Evolutionary conservation across 805 yeast genomes (phyloP).

Genomic region (Metschnikowia henanensis): DNA sequence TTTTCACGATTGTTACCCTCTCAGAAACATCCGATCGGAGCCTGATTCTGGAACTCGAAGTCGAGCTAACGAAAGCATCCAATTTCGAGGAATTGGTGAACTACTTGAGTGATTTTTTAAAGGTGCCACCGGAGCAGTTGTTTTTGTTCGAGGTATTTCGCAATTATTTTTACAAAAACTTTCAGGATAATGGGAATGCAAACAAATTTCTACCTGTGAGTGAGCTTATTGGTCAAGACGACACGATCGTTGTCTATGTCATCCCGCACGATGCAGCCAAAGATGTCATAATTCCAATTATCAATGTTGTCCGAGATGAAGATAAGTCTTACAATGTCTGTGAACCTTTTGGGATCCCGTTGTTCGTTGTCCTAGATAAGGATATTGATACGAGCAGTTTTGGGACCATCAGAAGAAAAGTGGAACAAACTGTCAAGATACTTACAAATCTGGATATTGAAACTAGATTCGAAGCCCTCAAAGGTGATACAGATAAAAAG

Average conservation of each 20-base stretch:
- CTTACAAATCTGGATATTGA: constrained; percentile 26
- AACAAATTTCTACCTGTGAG: constrained; percentile 62
- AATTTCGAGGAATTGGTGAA: constrained; percentile 61
- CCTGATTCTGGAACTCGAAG: constrained; percentile 54
- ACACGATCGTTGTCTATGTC: constrained; percentile 63
- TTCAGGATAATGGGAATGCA: constrained; percentile 55
- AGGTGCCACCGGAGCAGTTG: constrained; percentile 26
- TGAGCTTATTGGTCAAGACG: constrained; percentile 63
- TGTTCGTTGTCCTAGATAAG: constrained; percentile 58
- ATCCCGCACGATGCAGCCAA: constrained; percentile 45
- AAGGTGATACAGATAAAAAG: constrained; percentile 15
- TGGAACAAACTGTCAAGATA: constrained; percentile 41
- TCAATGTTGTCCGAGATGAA: constrained; percentile 43
- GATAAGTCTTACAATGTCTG: constrained; percentile 36
- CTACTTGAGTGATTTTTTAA: constrained; percentile 53
- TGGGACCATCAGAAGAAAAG: constrained; percentile 55
- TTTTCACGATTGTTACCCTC: constrained; percentile 62
- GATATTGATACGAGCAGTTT: constrained; percentile 53
- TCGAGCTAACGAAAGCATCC: constrained; percentile 68
- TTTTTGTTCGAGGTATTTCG: constrained; percentile 52
- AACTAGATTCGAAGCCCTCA: constrained; percentile 23
- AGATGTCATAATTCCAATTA: constrained; percentile 56
- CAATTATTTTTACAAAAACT: constrained; percentile 64
- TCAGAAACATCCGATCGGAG: constrained; percentile 30
- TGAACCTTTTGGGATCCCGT: constrained; percentile 71